Percentiles rank a stretch among this genome's conserved stretches.
These are phyloP conservation scores for Aurantiochytrium sp. DNA, from an alignment of 108 stramenopile species.

Conservation along the genomic window DNA sequence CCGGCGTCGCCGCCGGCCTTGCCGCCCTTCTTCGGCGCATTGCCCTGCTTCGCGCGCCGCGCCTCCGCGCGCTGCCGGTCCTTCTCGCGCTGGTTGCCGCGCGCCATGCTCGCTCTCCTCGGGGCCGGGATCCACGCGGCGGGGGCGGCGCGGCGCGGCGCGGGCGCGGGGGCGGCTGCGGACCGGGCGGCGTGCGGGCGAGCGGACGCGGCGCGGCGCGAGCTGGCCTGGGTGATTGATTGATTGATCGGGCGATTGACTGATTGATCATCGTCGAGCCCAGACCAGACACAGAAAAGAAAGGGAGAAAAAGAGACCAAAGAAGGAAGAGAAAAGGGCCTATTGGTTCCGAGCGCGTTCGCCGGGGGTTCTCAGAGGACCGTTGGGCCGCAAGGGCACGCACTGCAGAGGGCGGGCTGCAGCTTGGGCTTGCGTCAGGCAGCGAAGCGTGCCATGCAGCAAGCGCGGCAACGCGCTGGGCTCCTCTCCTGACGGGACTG, in stretches of 20 bases:
- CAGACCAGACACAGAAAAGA: background rate
- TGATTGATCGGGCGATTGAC: too few species aligned
- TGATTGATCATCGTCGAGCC: background rate
- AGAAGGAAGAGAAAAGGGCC: background rate
- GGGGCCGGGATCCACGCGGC: background rate
- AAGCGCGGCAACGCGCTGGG: too few species aligned
- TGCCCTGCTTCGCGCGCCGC: background rate
- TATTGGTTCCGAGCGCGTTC: background rate
- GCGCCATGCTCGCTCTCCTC: background rate
- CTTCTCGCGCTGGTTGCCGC: conserved; percentile 16
- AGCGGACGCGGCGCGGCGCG: too few species aligned
- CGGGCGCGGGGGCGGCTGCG: background rate
- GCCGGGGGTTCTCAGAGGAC: background rate
- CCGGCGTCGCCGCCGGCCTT: background rate
- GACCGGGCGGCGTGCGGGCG: background rate
- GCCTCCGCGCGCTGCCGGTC: background rate
- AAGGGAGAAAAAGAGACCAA: background rate
- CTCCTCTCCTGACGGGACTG: too few species aligned
- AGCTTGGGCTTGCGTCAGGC: too few species aligned
- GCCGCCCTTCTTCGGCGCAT: background rate
- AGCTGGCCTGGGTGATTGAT: too few species aligned
- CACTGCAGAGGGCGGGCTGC: too few species aligned
- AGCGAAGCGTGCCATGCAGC: too few species aligned
- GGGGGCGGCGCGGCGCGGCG: background rate
- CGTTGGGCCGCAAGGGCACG: too few species aligned